phyloP scores from a whole-genome alignment of 2,329 filamentous ascomycete species.

The Podosphaera aphanis region DNA sequence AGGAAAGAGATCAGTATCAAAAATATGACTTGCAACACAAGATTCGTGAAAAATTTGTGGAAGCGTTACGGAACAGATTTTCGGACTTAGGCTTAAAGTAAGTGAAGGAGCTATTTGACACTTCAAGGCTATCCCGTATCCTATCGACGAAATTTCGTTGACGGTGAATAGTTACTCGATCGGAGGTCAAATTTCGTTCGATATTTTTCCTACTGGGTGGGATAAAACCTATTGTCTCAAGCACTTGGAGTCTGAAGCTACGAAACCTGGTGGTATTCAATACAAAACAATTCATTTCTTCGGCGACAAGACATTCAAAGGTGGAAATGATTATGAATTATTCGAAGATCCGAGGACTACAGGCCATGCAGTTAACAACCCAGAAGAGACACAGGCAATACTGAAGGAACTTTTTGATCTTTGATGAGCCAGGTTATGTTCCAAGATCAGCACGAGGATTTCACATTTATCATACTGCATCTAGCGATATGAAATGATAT shows the following conservation, averaged over 20 bases:
- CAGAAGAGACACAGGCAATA: slow-evolving; percentile 59
- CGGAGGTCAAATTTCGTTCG: slow-evolving; percentile 93
- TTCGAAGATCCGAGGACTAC: slow-evolving; percentile 59
- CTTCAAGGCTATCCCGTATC: slow-evolving; percentile 1
- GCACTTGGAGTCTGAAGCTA: slow-evolving; percentile 63
- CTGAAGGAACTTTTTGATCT: slow-evolving; percentile 62
- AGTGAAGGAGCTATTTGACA: slow-evolving; percentile 17
- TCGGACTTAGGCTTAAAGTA: slow-evolving; percentile 64
- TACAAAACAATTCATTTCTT: slow-evolving; percentile 94
- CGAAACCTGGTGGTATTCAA: slow-evolving; percentile 41
- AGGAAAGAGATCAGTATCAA: slow-evolving; percentile 67
- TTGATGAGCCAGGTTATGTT: slow-evolving; percentile 19
- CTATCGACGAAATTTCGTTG: not conserved
- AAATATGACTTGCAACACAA: slow-evolving; percentile 56
- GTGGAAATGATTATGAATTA: slow-evolving; percentile 93
- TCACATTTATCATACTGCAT: no score
- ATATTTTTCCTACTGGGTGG: slow-evolving; percentile 91
- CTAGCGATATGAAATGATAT: no score
- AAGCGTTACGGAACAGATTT: slow-evolving; percentile 57
- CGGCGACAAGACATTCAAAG: slow-evolving; percentile 77
- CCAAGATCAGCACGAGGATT: no score
- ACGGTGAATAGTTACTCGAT: slow-evolving; percentile 49
- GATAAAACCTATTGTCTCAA: slow-evolving; percentile 94
- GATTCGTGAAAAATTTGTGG: slow-evolving; percentile 55
- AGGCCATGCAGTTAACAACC: slow-evolving; percentile 61